These are phyloP conservation scores for Aureobasidium sp. DNA, from an alignment of 2,329 filamentous ascomycete genomes.

Conservation along the genomic window DNA sequence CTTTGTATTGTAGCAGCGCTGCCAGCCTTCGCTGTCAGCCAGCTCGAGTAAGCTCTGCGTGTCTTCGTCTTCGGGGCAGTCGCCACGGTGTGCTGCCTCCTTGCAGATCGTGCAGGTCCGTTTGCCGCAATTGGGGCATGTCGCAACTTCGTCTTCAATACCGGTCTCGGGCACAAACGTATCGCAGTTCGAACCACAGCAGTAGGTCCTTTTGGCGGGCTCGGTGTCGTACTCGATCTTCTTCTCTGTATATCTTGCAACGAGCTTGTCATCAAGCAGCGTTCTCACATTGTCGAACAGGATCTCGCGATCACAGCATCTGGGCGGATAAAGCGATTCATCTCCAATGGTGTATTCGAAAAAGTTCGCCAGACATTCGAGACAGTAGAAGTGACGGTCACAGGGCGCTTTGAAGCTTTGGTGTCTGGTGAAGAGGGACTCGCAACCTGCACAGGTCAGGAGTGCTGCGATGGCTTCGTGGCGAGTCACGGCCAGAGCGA, in stretches of 20 bases:
- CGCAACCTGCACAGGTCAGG: neutral
- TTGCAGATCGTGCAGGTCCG: conserved; percentile 1
- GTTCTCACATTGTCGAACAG: neutral
- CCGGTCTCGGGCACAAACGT: neutral
- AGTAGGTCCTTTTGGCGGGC: neutral
- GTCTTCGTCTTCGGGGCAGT: neutral
- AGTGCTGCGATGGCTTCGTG: neutral
- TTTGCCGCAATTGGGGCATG: neutral
- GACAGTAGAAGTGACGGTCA: neutral
- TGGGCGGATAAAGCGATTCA: neutral
- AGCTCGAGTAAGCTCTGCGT: neutral
- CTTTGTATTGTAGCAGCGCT: neutral
- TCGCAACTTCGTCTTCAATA: neutral
- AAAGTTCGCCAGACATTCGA: neutral
- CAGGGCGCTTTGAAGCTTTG: neutral
- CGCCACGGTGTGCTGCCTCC: neutral
- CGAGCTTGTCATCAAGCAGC: neutral
- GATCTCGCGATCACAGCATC: neutral
- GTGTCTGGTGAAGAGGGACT: neutral
- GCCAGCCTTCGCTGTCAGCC: neutral
- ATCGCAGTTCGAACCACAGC: neutral
- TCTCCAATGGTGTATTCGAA: neutral
- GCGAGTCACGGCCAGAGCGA: neutral
- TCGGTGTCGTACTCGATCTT: neutral
- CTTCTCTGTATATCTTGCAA: neutral